phyloP scores from a whole-genome alignment of 1,284 basidiomycete species.

The Farysia itapuensis region DNA sequence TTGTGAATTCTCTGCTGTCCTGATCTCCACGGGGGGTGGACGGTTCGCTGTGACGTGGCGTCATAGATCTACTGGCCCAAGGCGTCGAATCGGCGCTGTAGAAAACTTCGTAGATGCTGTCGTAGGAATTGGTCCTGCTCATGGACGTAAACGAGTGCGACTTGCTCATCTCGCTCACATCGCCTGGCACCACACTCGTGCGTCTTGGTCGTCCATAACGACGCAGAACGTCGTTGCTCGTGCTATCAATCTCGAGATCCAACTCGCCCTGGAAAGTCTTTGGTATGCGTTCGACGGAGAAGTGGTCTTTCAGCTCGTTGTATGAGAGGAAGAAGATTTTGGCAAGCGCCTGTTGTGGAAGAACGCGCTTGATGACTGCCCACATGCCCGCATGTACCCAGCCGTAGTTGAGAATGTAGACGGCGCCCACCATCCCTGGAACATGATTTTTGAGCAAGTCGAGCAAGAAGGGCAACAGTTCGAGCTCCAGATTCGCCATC shows the following conservation, averaged over 20 bases:
- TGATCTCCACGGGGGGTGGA: constrained; percentile 21
- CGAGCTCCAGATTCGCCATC: constrained; percentile 56
- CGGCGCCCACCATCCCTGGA: constrained; percentile 61
- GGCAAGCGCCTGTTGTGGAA: constrained; percentile 71
- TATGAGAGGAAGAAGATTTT: constrained; percentile 73
- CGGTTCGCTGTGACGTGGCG: constrained; percentile 36
- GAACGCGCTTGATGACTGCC: constrained; percentile 72
- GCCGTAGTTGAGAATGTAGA: constrained; percentile 77
- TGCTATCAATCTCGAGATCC: constrained; percentile 31
- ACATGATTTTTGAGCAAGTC: constrained; percentile 58
- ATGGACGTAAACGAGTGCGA: constrained; percentile 1
- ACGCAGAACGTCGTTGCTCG: constrained; percentile 49
- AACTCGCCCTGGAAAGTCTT: constrained; percentile 44
- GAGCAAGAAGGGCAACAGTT: constrained; percentile 54
- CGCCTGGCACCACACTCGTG: constrained; percentile 1
- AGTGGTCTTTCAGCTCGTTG: constrained; percentile 68
- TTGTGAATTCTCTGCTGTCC: constrained; percentile 5
- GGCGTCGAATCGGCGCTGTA: constrained; percentile 40
- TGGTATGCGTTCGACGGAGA: constrained; percentile 66
- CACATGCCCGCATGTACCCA: constrained; percentile 79
- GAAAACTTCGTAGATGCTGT: constrained; percentile 54
- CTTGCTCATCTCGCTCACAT: constrained; percentile 2
- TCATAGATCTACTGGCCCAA: constrained; percentile 31
- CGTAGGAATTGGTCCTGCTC: constrained; percentile 40
- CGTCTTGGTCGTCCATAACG: constrained; percentile 34